Evolutionary conservation across 176 grass and related monocot species (phyloP).

Genomic region (Paspalum notatum): DNA sequence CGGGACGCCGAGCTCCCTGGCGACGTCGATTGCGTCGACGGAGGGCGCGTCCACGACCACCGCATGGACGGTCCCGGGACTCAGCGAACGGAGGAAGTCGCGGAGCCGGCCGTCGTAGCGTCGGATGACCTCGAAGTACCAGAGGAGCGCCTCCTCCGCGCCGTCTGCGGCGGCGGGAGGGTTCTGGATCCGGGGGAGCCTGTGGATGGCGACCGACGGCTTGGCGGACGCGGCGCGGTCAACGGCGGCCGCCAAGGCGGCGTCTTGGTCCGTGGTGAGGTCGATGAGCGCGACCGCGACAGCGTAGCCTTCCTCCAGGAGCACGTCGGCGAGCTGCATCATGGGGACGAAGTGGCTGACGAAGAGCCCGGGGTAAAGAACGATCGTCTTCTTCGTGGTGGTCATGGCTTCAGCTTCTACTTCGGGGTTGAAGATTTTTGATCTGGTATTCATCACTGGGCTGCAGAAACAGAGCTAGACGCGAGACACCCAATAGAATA

Average conservation of each 20-base stretch:
- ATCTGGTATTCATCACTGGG: no score
- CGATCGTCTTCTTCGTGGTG: slow-evolving; percentile 27
- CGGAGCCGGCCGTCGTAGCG: slow-evolving; percentile 37
- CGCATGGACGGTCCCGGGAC: neutral
- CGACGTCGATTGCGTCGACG: slow-evolving; percentile 21
- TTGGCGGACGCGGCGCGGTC: slow-evolving; percentile 28
- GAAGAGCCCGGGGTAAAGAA: slow-evolving; percentile 42
- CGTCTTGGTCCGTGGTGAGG: neutral
- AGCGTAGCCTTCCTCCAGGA: slow-evolving; percentile 25
- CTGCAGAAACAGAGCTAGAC: no score
- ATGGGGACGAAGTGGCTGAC: slow-evolving; percentile 36
- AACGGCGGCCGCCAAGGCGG: slow-evolving; percentile 29
- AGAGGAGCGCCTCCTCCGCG: neutral
- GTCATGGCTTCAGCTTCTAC: no score
- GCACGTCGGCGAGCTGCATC: slow-evolving; percentile 45
- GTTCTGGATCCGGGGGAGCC: slow-evolving; percentile 14
- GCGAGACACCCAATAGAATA: no score
- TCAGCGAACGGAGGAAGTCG: slow-evolving; percentile 37
- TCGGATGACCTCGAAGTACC: slow-evolving; percentile 12
- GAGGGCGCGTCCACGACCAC: slow-evolving; percentile 17
- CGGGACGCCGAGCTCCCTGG: slow-evolving; percentile 18
- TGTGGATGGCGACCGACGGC: slow-evolving; percentile 41
- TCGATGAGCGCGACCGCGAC: slow-evolving; percentile 44
- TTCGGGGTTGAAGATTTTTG: no score
- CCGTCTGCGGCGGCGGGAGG: neutral